Base-by-base conservation (phyloP, 2,329 filamentous ascomycete species). In the Cyphellophora attinorum region DNA sequence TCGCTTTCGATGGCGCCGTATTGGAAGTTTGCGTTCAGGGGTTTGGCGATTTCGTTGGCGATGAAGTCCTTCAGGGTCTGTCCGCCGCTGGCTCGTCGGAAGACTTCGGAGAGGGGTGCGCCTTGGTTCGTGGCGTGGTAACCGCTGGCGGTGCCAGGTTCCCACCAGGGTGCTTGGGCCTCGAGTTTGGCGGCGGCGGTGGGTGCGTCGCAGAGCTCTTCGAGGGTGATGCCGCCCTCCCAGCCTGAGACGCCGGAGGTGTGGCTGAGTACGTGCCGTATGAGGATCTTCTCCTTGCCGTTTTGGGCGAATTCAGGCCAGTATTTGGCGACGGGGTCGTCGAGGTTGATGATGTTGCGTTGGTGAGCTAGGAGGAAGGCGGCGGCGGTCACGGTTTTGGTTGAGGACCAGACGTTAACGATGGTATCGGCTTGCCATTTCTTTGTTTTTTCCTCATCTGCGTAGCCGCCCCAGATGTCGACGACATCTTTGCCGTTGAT, bases 11-110 rank as follows among this genome's bases (percentile, higher is more conserved):
- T 31, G 2, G 59, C 51, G 1, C 66, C 66, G 11, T 71, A 51
- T 27, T 61, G 57, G 35, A 68, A 69, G 44, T 71, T 68, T 2
- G 66, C 67, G 0, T 45, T 44, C 3, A 65, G 41, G 0, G 68
- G 65, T 0, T 32, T 46, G 0, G 62, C 53, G 14, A 72, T 60
- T 32, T 64, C 60, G 1, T 61, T 57, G 2, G 42, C 45, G 16
- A 66, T 53, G 39, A 70, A 70, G 19, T 67, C 49, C n/a, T 49
- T 53, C 23, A 70, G 39, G 0, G 56, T 40, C 39, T 61, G 60
- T n/a, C n/a, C n/a, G 0, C 65, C 65, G 0, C 53, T 62, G 0
- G 54, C 44, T 1, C 64, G 56, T 2, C 54, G 52, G 2, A 70
- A 52, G 2, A 70, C 32, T 38, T 67, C 65, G 3, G 62, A 61